Base-by-base conservation (phyloP, 1,284 basidiomycete genomes). In the Malassezia pachydermatis region DNA sequence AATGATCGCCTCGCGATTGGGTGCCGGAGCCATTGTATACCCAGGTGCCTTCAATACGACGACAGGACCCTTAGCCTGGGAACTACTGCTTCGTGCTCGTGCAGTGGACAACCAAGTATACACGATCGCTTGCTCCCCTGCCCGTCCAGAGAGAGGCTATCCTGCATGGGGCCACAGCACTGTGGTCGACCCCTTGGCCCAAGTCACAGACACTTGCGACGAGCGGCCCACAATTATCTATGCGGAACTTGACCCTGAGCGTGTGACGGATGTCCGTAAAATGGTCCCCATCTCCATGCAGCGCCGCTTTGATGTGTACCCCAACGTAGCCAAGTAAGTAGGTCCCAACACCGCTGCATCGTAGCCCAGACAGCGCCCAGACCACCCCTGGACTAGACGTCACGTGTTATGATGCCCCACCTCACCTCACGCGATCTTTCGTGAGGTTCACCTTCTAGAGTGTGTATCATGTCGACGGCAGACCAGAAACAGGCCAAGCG, bases 91-190 rank as follows among this genome's bases (percentile, higher is more conserved):
- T 67, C 79, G 86, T 44, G 82, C 83, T 46, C 79, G 89, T 48
- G 92, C 92, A 8, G 80, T 89, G 24, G 92, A 99, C 71, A 95
- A 98, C 67, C 92, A 98, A 74, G 80, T 96, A 17, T 99, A 82
- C 74, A 82, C 94, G 55, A 80, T 86, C 2, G 92, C 90, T 84
- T 95, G 89, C 73, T 95, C 89, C 56, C 89, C 90, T 25, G 89
- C 94, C 1, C 80, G 92, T 29, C 85, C 94, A 59, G 72, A 84
- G 49, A 80, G 76, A 13, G 63, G 63, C 5, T 71, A 71, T 38
- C 68, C 67, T 0, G 60, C 68, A 5, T 71, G 64, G 63, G 68
- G 68, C 3, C 65, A 68, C 37, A 57, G 55, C 22, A 67, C 54
- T 24, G 42, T 70, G 17, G 59, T 64, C 7, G 66, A 68, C 25